Conservation (phyloP, 306 rosid genomes). For the Astragalus glycyphyllos region DNA sequence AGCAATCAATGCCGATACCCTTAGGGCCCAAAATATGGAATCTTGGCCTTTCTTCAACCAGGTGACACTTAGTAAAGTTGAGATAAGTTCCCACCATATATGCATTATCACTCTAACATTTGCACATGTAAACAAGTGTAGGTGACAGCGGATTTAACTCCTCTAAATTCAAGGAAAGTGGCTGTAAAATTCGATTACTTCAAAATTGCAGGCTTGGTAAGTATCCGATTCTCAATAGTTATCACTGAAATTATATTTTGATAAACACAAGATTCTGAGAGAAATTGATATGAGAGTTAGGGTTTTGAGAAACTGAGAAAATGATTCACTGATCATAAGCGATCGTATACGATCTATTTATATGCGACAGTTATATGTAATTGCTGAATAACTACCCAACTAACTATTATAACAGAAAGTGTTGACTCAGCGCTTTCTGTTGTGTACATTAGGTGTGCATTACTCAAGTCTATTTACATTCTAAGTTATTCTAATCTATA, state of each 20-base stretch:
- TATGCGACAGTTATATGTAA: no score
- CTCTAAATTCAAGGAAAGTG: slow-evolving; percentile 84
- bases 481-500: no score
- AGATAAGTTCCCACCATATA: neutral
- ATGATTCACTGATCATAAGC: no score
- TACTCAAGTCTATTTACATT: no score
- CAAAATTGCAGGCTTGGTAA: slow-evolving; percentile 85
- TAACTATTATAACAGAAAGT: no score
- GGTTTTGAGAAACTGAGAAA: no score
- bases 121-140: slow-evolving; percentile 40
- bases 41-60: slow-evolving; percentile 93
- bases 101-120: slow-evolving; percentile 25
- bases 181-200: slow-evolving; percentile 85
- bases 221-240: slow-evolving; percentile 42
- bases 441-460: no score
- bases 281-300: no score
- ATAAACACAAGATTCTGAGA: no score
- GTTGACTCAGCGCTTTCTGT: no score
- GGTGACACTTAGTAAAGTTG: slow-evolving; percentile 53
- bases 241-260: slow-evolving; percentile 22
- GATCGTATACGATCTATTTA: no score
- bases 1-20: slow-evolving; percentile 81
- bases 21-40: slow-evolving; percentile 95
- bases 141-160: slow-evolving; percentile 93
- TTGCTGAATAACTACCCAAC: no score